phyloP scores from a whole-genome alignment of 192 early-diverging fungal species.

The Entomortierella beljakovae region DNA sequence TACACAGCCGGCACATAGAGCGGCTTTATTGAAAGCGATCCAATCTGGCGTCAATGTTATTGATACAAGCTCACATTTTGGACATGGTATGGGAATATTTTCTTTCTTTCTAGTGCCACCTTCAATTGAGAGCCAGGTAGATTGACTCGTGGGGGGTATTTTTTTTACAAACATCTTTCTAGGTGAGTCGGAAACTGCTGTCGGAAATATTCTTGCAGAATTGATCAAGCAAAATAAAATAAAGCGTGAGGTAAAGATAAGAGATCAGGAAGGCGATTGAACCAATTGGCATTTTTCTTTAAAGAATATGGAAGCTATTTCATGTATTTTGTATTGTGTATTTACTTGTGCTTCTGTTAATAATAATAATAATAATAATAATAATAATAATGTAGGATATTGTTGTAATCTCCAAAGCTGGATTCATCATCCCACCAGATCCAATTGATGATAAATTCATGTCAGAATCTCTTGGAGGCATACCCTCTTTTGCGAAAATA shows the following conservation, averaged over 20 bases:
- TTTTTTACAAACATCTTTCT: not conserved
- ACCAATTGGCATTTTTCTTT: not conserved
- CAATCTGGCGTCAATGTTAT: constrained; percentile 76
- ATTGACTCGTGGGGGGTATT: no score
- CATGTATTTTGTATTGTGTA: not conserved
- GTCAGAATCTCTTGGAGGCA: not conserved
- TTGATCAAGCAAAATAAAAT: constrained; percentile 45
- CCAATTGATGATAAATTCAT: not conserved
- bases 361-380: not conserved
- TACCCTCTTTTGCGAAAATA: constrained; percentile 56
- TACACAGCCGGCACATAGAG: constrained; percentile 49
- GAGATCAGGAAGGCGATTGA: not conserved
- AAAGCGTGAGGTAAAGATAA: constrained; percentile 59
- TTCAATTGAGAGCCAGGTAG: no score
- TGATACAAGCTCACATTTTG: constrained; percentile 81
- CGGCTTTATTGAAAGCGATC: constrained; percentile 67
- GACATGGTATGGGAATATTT: constrained; percentile 57
- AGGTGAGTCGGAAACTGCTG: constrained; percentile 69
- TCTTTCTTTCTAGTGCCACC: not conserved
- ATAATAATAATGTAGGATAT: constrained; percentile 52
- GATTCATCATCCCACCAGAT: constrained; percentile 52
- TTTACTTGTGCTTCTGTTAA: not conserved
- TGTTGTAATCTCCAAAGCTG: constrained; percentile 63
- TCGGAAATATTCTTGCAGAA: constrained; percentile 62
- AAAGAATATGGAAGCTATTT: not conserved